A percentile compares a stretch with the other conserved stretches of the same genome.
Evolutionary conservation across 441 rosid species (phyloP).

Genomic region (Corymbia citriodora): DNA sequence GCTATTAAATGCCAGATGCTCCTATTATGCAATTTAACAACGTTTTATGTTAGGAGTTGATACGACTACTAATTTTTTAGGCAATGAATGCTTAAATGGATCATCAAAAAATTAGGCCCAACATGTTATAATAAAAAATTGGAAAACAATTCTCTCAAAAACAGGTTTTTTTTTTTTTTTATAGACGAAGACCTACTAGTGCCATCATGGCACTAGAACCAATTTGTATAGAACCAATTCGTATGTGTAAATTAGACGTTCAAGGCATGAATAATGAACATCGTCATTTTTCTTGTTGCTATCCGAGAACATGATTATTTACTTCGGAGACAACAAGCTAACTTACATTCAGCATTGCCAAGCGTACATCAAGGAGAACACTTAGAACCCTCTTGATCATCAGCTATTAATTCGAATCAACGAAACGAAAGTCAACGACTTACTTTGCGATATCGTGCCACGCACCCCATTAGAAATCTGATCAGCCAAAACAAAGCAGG

Average conservation of each 20-base stretch:
- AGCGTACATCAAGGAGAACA: not conserved
- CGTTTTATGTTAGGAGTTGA: not conserved
- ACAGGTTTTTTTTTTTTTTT: no score
- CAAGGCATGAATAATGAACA: not conserved
- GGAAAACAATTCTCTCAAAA: not conserved
- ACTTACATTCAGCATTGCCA: not conserved
- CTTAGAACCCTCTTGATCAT: not conserved
- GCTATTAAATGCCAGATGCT: not conserved
- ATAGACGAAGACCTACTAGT: no score
- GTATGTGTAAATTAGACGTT: not conserved
- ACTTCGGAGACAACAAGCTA: not conserved
- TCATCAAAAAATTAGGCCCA: not conserved
- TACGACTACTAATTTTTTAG: not conserved
- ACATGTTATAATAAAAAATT: accelerated
- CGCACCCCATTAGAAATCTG: not conserved
- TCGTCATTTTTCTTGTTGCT: not conserved
- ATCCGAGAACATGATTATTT: not conserved
- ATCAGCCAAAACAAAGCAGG: not conserved
- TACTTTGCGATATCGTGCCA: not conserved
- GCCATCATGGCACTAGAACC: no score
- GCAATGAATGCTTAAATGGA: not conserved
- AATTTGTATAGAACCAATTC: no score
- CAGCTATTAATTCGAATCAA: not conserved
- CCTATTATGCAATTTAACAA: not conserved
- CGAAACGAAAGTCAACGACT: not conserved